Evolutionary conservation across 306 rosid genomes (phyloP), one percentile per base, ranked within the genome.

Genomic region (Cucurbita ficifolia): DNA sequence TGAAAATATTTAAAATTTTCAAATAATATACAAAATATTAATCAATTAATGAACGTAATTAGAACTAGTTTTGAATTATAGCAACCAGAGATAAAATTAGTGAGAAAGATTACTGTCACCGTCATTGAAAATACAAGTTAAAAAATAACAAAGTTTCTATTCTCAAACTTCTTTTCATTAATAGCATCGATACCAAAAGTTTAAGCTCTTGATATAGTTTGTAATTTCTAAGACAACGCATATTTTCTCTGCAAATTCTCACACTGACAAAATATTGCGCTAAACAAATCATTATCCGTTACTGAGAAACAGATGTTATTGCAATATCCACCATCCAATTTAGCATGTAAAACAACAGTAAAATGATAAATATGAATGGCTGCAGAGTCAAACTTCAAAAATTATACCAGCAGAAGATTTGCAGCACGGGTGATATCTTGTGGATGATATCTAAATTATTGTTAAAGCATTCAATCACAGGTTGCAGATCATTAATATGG

Each of bases 351-450:
- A 36, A 38, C 11, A 52, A n/a, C 16, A 72, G 56, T 8, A 54
- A 49, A 12, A 74, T 19, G 13, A 56, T 14, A 40, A 74, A 22
- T 40, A 74, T 4, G 54, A 73, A 43, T 22, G 21, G 21, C 38
- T 56, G 45, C 39, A 54, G 12, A 74, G 14, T 13, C 0, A 10
- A 74, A 58, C 42, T n/a, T 72, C 24, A 19, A 65, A 80, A 79
- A 76, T 62, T 49, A 50, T 80, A 92, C 98, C 98, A 90, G 81
- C 76, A 92, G 93, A 82, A 87, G 90, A 84, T 75, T 92, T 55
- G 98, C 96, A 50, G 98, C 93, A 54, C 92, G 93, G 73, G 96
- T 79, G 78, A 92, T 86, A 74, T 92, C 98, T 71, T 92, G 96
- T 24, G 96, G 98, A 81, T 87, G 81, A 82, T 92, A 92, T 79